Evolutionary conservation across 306 rosid genomes (phyloP), one percentile per base, ranked within the genome.

Genomic region (Gastrolobium bilobum): DNA sequence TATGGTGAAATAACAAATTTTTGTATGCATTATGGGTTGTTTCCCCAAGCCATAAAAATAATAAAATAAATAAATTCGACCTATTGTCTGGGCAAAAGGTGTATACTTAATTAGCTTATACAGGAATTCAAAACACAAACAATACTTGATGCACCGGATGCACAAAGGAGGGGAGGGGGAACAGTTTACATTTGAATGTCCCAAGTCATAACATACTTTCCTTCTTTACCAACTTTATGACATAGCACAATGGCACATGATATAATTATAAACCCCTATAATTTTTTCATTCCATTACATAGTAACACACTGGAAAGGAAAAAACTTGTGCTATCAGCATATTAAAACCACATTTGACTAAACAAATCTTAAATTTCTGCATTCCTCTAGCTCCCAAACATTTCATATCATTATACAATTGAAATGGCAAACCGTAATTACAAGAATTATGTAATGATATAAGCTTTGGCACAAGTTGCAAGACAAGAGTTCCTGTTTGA

Each of bases 311-410:
- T 34, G 42, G 61, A 42, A 65, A 57, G 44, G 43, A n/a, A 46
- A 26, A n/a, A 30, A 8, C 7, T 7, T 2, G 29, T 29, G 44
- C 7, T 50, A 39, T 53, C 57, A 67, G 47, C 84, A 72, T 63
- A 53, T 31, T 37, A 53, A 79, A 79, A 72, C 60, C 11, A 40
- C 20, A 53, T 15, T 15, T 71, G 50, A 31, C 66, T 10, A 63
- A 51, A 67, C 3, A 65, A 69, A 67, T 13, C 26, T 39, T 33
- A 34, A 7, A 52, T 29, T 34, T 66, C 31, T 42, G 64, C 78
- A 68, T 56, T 81, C 48, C 47, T 54, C 65, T 5, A 8, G 54
- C 65, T 66, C 71, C 66, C 33, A 57, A 39, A 51, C 54, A 67
- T 42, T 39, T 31, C 71, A 64, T 29, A 48, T 3, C 7, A 13